Conservation (phyloP, 1,284 basidiomycete genomes). For the Malassezia sympodialis region DNA sequence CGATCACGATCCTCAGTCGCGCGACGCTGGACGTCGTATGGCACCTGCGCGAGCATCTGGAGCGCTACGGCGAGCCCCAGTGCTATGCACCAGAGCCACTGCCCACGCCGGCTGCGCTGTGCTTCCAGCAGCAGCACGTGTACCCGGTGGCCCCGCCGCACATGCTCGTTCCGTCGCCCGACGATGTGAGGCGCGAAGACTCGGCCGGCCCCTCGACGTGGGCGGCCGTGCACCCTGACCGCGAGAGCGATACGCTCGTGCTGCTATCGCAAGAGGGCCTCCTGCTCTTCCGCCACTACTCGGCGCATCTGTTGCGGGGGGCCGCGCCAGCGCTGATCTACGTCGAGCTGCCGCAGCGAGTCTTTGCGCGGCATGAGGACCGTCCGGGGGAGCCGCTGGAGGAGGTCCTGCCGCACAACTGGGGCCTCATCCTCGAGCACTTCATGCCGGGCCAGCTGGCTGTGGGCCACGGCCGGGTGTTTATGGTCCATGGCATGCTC, state of each 20-base stretch:
- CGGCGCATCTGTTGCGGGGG: constrained; percentile 19
- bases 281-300: constrained; percentile 29
- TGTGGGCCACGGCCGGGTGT: constrained; percentile 12
- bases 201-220: constrained; percentile 21
- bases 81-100: background rate
- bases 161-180: background rate
- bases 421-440: background rate
- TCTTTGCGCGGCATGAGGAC: constrained; percentile 1
- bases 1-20: constrained; percentile 25
- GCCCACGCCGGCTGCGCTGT: background rate
- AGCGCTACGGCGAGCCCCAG: constrained; percentile 4
- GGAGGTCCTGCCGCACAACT: background rate
- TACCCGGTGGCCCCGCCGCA: constrained; percentile 18
- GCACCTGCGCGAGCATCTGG: constrained; percentile 27
- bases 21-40: constrained; percentile 19
- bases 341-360: constrained; percentile 23
- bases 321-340: constrained; percentile 20
- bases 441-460: constrained; percentile 1
- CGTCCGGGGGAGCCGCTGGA: background rate
- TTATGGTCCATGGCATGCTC: background rate
- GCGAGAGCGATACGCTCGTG: constrained; percentile 30
- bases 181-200: constrained; percentile 21
- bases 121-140: constrained; percentile 22
- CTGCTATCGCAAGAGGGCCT: constrained; percentile 28
- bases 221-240: constrained; percentile 33